Percentiles rank a stretch among this genome's conserved stretches.
phyloP scores from a whole-genome alignment of 805 yeast species.

The Yarrowia sp. region DNA sequence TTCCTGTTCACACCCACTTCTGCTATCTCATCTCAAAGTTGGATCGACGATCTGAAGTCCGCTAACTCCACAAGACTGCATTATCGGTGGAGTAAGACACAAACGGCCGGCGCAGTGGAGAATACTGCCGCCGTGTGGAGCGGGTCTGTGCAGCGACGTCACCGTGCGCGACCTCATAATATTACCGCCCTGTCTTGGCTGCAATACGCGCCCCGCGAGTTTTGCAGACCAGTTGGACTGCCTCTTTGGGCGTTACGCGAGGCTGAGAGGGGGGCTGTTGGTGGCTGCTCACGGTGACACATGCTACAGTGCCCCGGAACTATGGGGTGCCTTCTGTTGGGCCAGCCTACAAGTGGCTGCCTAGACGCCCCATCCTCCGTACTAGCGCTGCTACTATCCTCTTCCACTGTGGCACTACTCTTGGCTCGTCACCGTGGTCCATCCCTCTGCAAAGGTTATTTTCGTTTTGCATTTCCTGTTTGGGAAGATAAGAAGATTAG shows the following conservation, averaged over 20 bases:
- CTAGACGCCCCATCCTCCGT: no score
- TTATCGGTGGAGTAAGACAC: neutral
- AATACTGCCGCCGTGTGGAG: no score
- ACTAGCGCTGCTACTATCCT: neutral
- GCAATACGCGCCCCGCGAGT: neutral
- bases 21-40: no score
- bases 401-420: neutral
- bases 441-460: conserved; percentile 4
- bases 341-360: no score
- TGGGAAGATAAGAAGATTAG: conserved; percentile 26
- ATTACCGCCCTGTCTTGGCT: neutral
- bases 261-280: neutral
- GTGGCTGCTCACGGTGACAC: no score
- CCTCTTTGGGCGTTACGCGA: conserved; percentile 14
- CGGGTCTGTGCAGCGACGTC: neutral
- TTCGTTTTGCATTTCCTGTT: conserved; percentile 31
- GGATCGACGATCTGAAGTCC: neutral
- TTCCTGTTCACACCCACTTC: no score
- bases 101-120: no score
- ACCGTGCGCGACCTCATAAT: neutral
- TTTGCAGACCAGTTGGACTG: neutral
- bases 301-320: no score
- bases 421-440: neutral
- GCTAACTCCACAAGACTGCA: conserved; percentile 9
- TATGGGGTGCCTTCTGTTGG: neutral